A percentile compares a stretch with the other conserved stretches of the same genome.
Conservation (phyloP, 1,284 basidiomycete genomes). For the Sphagnurus paluster region DNA sequence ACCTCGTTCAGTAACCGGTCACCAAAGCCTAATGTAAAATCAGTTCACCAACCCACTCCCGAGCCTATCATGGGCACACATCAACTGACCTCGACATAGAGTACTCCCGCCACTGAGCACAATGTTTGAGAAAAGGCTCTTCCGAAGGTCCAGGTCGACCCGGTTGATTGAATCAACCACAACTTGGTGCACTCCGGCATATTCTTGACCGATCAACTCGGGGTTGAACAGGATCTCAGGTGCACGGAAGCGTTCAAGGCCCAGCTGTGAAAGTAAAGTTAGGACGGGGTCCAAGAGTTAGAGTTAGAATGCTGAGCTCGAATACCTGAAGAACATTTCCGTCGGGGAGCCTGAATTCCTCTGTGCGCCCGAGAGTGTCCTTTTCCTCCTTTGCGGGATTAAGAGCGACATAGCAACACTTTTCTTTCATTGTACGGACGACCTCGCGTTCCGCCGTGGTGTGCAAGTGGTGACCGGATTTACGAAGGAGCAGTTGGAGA, state of each 20-base stretch:
- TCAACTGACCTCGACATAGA: constrained; percentile 76
- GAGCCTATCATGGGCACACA: constrained; percentile 2
- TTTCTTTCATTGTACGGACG: constrained; percentile 97
- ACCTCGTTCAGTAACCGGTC: constrained; percentile 95
- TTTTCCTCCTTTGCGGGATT: constrained; percentile 96
- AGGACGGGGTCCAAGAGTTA: constrained; percentile 5
- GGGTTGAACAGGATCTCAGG: constrained; percentile 99
- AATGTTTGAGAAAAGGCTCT: constrained; percentile 95
- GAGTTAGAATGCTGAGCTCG: constrained; percentile 23
- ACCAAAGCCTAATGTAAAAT: constrained; percentile 75
- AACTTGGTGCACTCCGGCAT: constrained; percentile 96
- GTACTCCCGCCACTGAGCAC: constrained; percentile 97
- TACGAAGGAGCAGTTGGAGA: constrained; percentile 91
- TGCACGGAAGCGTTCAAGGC: constrained; percentile 93
- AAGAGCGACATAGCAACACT: constrained; percentile 92
- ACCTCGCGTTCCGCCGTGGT: constrained; percentile 98
- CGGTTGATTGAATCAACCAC: constrained; percentile 87
- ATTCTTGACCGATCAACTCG: constrained; percentile 94
- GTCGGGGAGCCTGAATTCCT: constrained; percentile 95
- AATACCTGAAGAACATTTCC: constrained; percentile 88
- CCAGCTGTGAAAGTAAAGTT: constrained; percentile 59
- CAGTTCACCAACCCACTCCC: constrained; percentile 10
- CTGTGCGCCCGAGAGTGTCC: constrained; percentile 73
- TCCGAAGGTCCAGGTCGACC: constrained; percentile 89
- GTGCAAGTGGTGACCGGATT: constrained; percentile 93